Evolutionary conservation across 1,139 yeast genomes (phyloP).

Genomic region (Yamadazyma triangularis): DNA sequence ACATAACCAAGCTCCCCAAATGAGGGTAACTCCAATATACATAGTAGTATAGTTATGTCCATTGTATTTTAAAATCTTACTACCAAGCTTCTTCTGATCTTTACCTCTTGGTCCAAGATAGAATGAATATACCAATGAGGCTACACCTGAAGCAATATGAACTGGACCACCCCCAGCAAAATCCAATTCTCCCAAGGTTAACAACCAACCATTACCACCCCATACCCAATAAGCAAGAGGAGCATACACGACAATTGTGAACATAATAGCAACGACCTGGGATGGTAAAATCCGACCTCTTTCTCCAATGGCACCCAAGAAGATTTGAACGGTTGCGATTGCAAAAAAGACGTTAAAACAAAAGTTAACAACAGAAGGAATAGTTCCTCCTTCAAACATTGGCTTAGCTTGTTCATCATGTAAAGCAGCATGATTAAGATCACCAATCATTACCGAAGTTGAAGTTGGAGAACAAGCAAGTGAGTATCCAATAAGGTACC

Average conservation of each 20-base stretch:
- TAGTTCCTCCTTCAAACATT: conserved; percentile 50
- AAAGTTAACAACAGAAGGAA: conserved; percentile 59
- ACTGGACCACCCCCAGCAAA: conserved; percentile 99
- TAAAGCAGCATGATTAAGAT: conserved; percentile 72
- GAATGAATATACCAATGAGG: conserved; percentile 88
- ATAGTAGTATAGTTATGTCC: conserved; percentile 86
- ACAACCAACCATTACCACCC: conserved; percentile 91
- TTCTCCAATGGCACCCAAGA: conserved; percentile 96
- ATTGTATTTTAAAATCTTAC: conserved; percentile 74
- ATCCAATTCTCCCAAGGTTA: conserved; percentile 76
- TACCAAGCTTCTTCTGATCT: conserved; percentile 49
- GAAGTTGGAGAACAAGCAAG: conserved; percentile 73
- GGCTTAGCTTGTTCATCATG: conserved; percentile 43
- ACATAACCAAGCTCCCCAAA: conserved; percentile 98
- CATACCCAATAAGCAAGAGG: conserved; percentile 97
- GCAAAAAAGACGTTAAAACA: conserved; percentile 86
- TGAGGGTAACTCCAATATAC: conserved; percentile 84
- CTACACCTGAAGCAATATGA: conserved; percentile 89
- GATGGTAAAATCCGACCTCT: conserved; percentile 92
- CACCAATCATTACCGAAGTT: conserved; percentile 70
- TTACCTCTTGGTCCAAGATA: conserved; percentile 74
- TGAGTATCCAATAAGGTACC: conserved; percentile 98
- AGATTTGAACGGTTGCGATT: conserved; percentile 84
- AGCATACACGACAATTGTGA: conserved; percentile 92
- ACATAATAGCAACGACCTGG: conserved; percentile 84